phyloP scores from a whole-genome alignment of 148 eudicot species.

The Chenopodium album region DNA sequence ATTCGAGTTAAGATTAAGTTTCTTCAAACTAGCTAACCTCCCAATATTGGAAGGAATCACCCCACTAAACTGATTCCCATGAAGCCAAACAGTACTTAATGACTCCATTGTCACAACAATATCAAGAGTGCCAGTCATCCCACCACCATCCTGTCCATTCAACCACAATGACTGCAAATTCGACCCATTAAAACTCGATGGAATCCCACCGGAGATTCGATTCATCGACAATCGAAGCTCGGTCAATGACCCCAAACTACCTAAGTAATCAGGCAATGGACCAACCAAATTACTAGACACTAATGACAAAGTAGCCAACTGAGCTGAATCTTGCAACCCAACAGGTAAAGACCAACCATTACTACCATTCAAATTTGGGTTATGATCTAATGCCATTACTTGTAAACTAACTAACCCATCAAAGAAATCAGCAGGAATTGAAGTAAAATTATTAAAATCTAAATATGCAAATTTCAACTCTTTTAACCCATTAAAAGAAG shows the following conservation, averaged over 20 bases:
- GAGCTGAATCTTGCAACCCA: slow-evolving; percentile 59
- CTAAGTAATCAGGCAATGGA: slow-evolving; percentile 76
- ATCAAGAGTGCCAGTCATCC: slow-evolving; percentile 79
- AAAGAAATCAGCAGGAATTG: slow-evolving; percentile 84
- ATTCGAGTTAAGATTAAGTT: slow-evolving; percentile 73
- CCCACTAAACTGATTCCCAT: slow-evolving; percentile 87
- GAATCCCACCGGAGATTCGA: slow-evolving; percentile 63
- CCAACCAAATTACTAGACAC: slow-evolving; percentile 74
- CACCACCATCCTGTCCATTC: slow-evolving; percentile 66
- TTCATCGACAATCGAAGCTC: slow-evolving; percentile 56
- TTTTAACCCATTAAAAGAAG: slow-evolving; percentile 69
- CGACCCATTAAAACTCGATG: slow-evolving; percentile 55
- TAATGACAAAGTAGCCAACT: slow-evolving; percentile 55
- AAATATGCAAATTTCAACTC: slow-evolving; percentile 58
- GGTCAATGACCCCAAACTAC: slow-evolving; percentile 55
- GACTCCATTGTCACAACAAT: slow-evolving; percentile 66
- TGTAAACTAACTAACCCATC: slow-evolving; percentile 68
- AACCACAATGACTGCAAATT: slow-evolving; percentile 66
- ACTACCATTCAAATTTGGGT: slow-evolving; percentile 57
- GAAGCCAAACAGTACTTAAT: slow-evolving; percentile 85
- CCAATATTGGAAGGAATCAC: slow-evolving; percentile 63
- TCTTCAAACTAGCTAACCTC: slow-evolving; percentile 51
- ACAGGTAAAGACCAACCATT: slow-evolving; percentile 77
- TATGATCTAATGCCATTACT: slow-evolving; percentile 71
- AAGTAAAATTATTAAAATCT: slow-evolving; percentile 72